Evolutionary conservation across 1,139 yeast genomes (phyloP).

Genomic region (Candida smagusa): DNA sequence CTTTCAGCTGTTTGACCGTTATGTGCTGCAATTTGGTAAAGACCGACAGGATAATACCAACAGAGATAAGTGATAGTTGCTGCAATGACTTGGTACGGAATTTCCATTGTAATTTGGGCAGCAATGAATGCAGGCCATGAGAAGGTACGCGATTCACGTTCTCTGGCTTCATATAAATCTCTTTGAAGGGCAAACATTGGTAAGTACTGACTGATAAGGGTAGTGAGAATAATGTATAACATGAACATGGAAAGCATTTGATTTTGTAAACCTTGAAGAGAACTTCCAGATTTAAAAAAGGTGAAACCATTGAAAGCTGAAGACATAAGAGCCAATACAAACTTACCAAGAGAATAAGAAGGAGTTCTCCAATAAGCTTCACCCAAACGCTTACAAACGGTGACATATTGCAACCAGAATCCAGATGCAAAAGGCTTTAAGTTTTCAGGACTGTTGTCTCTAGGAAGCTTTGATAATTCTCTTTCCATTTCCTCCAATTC

Average conservation of each 20-base stretch:
- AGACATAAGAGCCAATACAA: slow-evolving; percentile 49
- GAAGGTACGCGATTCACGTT: slow-evolving; percentile 65
- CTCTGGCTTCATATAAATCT: slow-evolving; percentile 61
- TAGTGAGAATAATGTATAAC: slow-evolving; percentile 46
- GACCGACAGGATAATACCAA: slow-evolving; percentile 44
- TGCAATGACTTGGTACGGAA: slow-evolving; percentile 30
- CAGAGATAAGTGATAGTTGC: slow-evolving; percentile 37
- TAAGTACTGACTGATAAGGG: slow-evolving; percentile 68
- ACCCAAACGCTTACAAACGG: slow-evolving; percentile 55
- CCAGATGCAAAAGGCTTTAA: slow-evolving; percentile 44
- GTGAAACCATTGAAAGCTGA: slow-evolving; percentile 72
- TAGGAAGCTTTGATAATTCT: slow-evolving; percentile 38
- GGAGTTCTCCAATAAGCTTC: slow-evolving; percentile 78
- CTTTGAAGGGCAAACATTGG: slow-evolving; percentile 72
- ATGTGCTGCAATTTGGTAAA: slow-evolving; percentile 32
- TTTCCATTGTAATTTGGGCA: slow-evolving; percentile 34
- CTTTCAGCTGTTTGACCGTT: slow-evolving; percentile 32
- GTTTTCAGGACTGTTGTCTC: slow-evolving; percentile 29
- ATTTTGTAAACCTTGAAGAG: slow-evolving; percentile 59
- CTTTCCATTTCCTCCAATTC: slow-evolving; percentile 45
- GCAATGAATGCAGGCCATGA: slow-evolving; percentile 45
- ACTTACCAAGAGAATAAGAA: slow-evolving; percentile 62
- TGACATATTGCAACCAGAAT: slow-evolving; percentile 42
- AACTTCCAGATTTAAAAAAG: slow-evolving; percentile 62
- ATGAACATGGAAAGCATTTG: slow-evolving; percentile 57